Evolutionary conservation across 2,329 filamentous ascomycete species (phyloP), one percentile per base, ranked within the genome.

Genomic region (Bimuria novae-zelandiae): DNA sequence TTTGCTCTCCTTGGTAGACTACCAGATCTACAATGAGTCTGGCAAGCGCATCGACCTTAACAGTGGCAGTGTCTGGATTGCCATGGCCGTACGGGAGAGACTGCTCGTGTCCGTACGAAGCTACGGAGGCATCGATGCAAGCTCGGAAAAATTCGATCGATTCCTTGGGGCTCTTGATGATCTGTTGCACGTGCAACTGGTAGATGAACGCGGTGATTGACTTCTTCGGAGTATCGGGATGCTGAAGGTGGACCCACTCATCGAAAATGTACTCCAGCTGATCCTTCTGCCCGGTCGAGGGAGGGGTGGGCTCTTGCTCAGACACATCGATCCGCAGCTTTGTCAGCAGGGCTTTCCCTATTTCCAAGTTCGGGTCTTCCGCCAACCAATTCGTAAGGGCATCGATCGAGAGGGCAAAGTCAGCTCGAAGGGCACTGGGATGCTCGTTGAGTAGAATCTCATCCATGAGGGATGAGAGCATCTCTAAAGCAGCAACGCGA

Each of bases 201-300:
- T 89, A 86, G 40, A 97, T 84, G 73, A 97, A 97, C 1, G 89
- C 84, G 5, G 83, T 78, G 49, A 86, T 80, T 0, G 87, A 84
- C 67, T 88, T 89, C 56, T 91, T 88, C 3, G 88, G 86, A 3
- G 88, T 85, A 61, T 87, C 85, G n/a, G 86, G 83, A 63, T 91
- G 90, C 43, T 89, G 89, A 7, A 97, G 82, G 54, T 88, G 86
- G 23, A 93, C 84, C 94, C 94, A 99, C 76, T 99, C 94, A 37
- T 93, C 92, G 67, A 99, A 97, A 17, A 97, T 83, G 69, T 99
- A 97, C 63, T 95, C 91, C 75, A 96, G 85, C 71, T 97, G 91
- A 56, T 96, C 90, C 57, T 87, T 85, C 61, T 87, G 87, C 27
- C 84, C 80, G 33, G 77, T 72, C 14, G 79, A 75, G 44, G 84